Percentiles rank a stretch among this genome's conserved stretches.
Conservation (phyloP, 331 rosid genomes). For the Pyrus hybrid region DNA sequence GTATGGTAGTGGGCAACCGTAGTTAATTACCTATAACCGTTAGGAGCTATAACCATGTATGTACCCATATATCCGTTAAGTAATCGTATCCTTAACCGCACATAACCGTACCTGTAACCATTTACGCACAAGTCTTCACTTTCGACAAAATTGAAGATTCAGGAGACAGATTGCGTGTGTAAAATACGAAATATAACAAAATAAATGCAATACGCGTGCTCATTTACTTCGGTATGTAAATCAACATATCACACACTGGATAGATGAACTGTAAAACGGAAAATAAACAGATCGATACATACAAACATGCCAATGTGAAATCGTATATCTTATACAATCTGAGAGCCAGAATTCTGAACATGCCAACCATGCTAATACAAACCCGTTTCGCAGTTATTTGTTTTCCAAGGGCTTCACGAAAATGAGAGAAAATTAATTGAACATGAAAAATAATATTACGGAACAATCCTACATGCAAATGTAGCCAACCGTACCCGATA, state of each 20-base stretch:
- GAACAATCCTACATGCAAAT: conserved; percentile 1
- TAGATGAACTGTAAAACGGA: background rate
- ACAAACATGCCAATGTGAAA: background rate
- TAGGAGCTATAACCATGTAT: too few relatives aligned
- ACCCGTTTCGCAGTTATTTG: background rate
- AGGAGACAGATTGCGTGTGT: too few relatives aligned
- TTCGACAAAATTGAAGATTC: too few relatives aligned
- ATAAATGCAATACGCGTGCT: too few relatives aligned
- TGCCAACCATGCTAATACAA: conserved; percentile 5
- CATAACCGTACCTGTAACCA: too few relatives aligned
- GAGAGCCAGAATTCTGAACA: background rate
- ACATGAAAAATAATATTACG: background rate
- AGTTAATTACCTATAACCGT: too few relatives aligned
- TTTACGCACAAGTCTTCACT: too few relatives aligned
- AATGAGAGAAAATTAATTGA: background rate
- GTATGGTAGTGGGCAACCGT: too few relatives aligned
- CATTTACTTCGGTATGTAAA: too few relatives aligned
- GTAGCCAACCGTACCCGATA: conserved; percentile 25
- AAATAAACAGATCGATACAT: background rate
- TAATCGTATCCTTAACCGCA: too few relatives aligned
- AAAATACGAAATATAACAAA: too few relatives aligned
- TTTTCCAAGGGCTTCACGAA: background rate
- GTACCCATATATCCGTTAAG: too few relatives aligned
- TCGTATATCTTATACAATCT: background rate
- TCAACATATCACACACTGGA: background rate